Conservation (phyloP, 805 yeast genomes). For the Spathaspora gorwiae region DNA sequence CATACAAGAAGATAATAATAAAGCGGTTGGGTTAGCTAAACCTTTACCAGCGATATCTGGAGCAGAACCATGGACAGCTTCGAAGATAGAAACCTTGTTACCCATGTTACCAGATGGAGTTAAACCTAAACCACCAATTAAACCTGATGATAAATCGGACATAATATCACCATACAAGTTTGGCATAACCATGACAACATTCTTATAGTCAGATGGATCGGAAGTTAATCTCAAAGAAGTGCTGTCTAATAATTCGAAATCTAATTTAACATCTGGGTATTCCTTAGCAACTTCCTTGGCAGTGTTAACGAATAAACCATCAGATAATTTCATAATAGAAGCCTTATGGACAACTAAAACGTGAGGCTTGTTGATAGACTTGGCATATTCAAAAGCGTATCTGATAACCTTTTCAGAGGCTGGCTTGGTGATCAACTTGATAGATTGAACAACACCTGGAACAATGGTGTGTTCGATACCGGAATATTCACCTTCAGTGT, state of each 20-base stretch:
- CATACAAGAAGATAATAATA: slow-evolving; percentile 93
- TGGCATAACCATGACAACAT: slow-evolving; percentile 96
- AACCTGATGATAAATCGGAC: slow-evolving; percentile 96
- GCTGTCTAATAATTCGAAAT: slow-evolving; percentile 89
- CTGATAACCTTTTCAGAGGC: slow-evolving; percentile 96
- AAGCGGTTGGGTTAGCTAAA: slow-evolving; percentile 97
- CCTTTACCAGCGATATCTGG: slow-evolving; percentile 99
- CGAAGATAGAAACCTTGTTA: slow-evolving; percentile 94
- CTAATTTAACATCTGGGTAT: slow-evolving; percentile 84
- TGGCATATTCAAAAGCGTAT: slow-evolving; percentile 96
- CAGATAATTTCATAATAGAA: slow-evolving; percentile 95
- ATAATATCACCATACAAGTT: slow-evolving; percentile 98
- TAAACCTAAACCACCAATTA: slow-evolving; percentile 97
- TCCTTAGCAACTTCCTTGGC: slow-evolving; percentile 87
- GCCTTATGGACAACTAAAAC: slow-evolving; percentile 97
- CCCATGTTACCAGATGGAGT: slow-evolving; percentile 99
- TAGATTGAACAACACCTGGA: slow-evolving; percentile 98
- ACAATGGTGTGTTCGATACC: slow-evolving; percentile 98
- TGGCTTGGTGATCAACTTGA: slow-evolving; percentile 92
- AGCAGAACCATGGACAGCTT: slow-evolving; percentile 99
- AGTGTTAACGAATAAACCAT: slow-evolving; percentile 90
- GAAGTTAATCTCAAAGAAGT: slow-evolving; percentile 86
- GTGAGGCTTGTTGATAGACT: slow-evolving; percentile 79
- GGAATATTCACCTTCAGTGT: slow-evolving; percentile 99
- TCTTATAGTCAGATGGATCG: slow-evolving; percentile 82